phyloP scores from a whole-genome alignment of 768 basidiomycete species.

The Kwoniella botswanensis region DNA sequence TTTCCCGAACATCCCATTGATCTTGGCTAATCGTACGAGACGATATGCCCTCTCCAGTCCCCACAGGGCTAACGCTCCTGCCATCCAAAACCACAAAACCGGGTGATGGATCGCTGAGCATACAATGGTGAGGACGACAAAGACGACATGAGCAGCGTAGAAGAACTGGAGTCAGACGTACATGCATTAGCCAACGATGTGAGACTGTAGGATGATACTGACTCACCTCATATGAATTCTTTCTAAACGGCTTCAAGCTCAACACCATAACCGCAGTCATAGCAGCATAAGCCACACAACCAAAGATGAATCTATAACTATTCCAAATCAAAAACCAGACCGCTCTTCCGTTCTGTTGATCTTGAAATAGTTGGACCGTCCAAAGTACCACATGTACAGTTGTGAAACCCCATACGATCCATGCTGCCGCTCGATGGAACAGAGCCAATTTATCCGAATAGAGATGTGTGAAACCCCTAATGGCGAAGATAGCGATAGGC shows the following conservation, averaged over 20 bases:
- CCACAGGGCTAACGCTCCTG: slow-evolving; percentile 70
- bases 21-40: slow-evolving; percentile 64
- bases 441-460: slow-evolving; percentile 76
- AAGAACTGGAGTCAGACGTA: slow-evolving; percentile 67
- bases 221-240: slow-evolving; percentile 57
- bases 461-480: slow-evolving; percentile 68
- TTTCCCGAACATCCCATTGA: slow-evolving; percentile 65
- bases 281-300: slow-evolving; percentile 61
- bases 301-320: slow-evolving; percentile 69
- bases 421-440: slow-evolving; percentile 73
- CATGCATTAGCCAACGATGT: slow-evolving; percentile 51
- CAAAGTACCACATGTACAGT: slow-evolving; percentile 70
- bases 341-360: slow-evolving; percentile 61
- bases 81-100: slow-evolving; percentile 71
- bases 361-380: slow-evolving; percentile 69
- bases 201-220: no score
- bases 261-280: slow-evolving; percentile 55
- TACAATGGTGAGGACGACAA: slow-evolving; percentile 69
- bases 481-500: slow-evolving; percentile 72
- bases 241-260: slow-evolving; percentile 48
- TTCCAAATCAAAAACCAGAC: slow-evolving; percentile 64
- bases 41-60: slow-evolving; percentile 68
- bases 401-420: slow-evolving; percentile 71
- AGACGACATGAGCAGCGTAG: slow-evolving; percentile 69
- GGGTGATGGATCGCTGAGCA: slow-evolving; percentile 73